Evolutionary conservation across 345 rosid species (phyloP), one percentile per base, ranked within the genome.

Genomic region (Pelargonium nanum): DNA sequence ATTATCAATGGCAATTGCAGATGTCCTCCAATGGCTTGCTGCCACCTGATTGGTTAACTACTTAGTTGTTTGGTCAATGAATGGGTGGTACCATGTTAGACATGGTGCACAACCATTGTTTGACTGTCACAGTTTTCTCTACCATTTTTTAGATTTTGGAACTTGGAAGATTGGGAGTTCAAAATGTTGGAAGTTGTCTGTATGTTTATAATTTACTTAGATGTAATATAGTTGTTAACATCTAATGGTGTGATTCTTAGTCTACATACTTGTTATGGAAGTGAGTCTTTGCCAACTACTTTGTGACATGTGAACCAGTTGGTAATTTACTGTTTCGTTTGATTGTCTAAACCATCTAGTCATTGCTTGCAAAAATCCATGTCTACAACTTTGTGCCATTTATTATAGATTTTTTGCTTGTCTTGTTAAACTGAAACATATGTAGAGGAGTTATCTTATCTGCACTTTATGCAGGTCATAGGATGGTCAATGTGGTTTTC

Each of bases 401-500:
- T 24, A 15, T 20, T 10, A 19, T 55, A 25, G 57, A 55, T 7
- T 54, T 6, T 54, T 54, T 20, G 22, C 19, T 22, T 55, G 5
- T 55, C 26, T 28, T 58, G 34, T 22, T 34, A 57, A 25, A 45
- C 4, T 19, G 10, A 34, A 19, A 20, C 57, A 24, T 17, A 19
- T 51, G 6, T 55, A 21, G 57, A 44, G 4, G 34, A 52, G 26
- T 25, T 34, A 56, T 44, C 45, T n/a, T 1, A 44, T 26, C 23
- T 26, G 10, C 26, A 9, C 23, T 59, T 53, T 32, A 19, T 65
- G 74, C 86, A 93, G 99, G 91, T 93, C 65, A 81, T 93, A 63
- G 99, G 99, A 44, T 93, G 99, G 99, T 89, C 97, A 68, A 89
- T 89, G 96, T 93, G 97, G 99, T 93, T 93, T 83, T 89, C 99